Conservation (phyloP, 768 basidiomycete genomes). For the Pluteus cervinus region DNA sequence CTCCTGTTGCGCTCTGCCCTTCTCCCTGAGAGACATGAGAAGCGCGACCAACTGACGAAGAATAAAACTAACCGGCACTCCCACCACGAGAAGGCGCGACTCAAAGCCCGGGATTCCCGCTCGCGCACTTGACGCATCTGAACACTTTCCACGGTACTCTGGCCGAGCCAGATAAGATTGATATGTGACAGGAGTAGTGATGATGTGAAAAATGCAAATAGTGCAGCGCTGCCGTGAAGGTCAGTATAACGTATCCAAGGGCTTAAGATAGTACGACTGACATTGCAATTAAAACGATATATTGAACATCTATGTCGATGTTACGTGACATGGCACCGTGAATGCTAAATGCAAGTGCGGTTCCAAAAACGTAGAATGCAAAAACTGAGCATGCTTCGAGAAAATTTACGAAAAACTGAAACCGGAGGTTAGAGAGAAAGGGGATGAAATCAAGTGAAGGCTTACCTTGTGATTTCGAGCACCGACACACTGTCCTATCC, state of each 20-base stretch:
- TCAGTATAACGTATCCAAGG: neutral
- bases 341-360: conserved; percentile 50
- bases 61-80: conserved; percentile 51
- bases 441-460: neutral
- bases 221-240: conserved; percentile 40
- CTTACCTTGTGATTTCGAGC: conserved; percentile 83
- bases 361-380: conserved; percentile 56
- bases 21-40: too few relatives aligned
- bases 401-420: conserved; percentile 83
- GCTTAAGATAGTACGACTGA: conserved; percentile 29
- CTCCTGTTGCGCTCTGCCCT: too few relatives aligned
- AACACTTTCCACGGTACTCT: conserved; percentile 81
- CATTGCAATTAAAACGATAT: conserved; percentile 71
- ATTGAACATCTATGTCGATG: conserved; percentile 51
- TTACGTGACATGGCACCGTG: conserved; percentile 16
- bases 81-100: conserved; percentile 47
- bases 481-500: conserved; percentile 94
- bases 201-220: conserved; percentile 69
- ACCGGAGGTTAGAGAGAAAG: conserved; percentile 3
- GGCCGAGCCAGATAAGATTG: conserved; percentile 51
- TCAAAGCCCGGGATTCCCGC: conserved; percentile 49
- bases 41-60: too few relatives aligned
- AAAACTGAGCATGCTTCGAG: conserved; percentile 55
- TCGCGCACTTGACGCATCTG: conserved; percentile 52
- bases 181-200: conserved; percentile 55